Base-by-base conservation (phyloP, 768 basidiomycete genomes). In the Russula griseocarnosa region DNA sequence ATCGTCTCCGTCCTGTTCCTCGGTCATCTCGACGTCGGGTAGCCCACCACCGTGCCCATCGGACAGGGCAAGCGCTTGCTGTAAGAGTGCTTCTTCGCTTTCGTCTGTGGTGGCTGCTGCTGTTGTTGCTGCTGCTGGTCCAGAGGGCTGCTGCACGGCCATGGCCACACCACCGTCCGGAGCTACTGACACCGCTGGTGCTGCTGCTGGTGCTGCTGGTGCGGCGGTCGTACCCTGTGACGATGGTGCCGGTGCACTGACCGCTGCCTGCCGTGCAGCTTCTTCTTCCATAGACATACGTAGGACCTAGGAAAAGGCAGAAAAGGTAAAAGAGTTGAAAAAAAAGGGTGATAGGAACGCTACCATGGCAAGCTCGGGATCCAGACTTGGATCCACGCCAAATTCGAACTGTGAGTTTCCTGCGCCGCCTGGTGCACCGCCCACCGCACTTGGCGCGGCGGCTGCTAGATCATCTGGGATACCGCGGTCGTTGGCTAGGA, bases 241-340 rank as follows among this genome's bases (percentile, higher is more conserved):
- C 18, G 75, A 58, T 0, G 68, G 60, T 4, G 74, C 52, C 1
- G 73, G 49, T 0, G 74, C 77, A 20, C 82, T 78, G 55, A 76
- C 78, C 6, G 81, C 78, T 10, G 80, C 79, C 79, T 83, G 79
- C 13, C 94, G 86, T 20, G 92, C 92, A 71, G 87, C 86, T 56
- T 94, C 93, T 73, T 97, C 94, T 77, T 96, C 92, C 82, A 98
- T 86, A 1, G 95, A 98, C 91, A 98, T 92, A 40, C 95, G 90
- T 47, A 99, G 82, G 11, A 94, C 96, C 95, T 97, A 16, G 11
- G 13, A 13, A 18, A 30, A 3, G 7, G n/a, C 3, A n/a, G 13
- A 34, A 22, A 30, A 13, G 9, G 2, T 38, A 9, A 10, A 8
- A 32, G 8, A 14, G n/a, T 11, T 38, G 51, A 58, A n/a, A 40